Evolutionary conservation across 805 yeast species (phyloP), one percentile per base, ranked within the genome.

Genomic region (Scheffersomyces amazonensis): DNA sequence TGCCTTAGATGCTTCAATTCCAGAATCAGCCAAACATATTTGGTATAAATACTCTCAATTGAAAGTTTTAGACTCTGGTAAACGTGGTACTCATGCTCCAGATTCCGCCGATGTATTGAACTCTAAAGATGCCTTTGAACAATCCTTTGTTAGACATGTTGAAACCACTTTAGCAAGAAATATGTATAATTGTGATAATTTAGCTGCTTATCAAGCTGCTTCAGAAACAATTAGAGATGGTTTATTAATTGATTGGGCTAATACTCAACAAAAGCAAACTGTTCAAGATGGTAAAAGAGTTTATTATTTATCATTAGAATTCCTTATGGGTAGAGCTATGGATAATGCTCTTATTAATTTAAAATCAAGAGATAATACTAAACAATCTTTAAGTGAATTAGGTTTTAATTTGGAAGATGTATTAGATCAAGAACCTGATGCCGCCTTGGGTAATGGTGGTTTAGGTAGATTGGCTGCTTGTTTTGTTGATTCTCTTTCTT

Each of bases 371-470:
- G 80, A 73, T 27, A 63, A 76, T 36, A 78, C 88, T 32, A 50
- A 58, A 12, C 41, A 43, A 23, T 56, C 69, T 11, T 57, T 69
- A 51, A 72, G 71, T 37, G 88, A 87, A 38, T 74, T 90, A 50
- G 97, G 97, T 9, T 89, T 89, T 75, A 80, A 81, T 44, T 66
- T 89, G 47, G 97, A 90, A 64, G 96, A 89, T 52, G 73, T 89
- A 20, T 69, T 90, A 49, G 80, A 81, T 35, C 80, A 85, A 53
- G 97, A 89, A 64, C 93, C 95, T 0, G 97, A 89, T 62, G 96
- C 96, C 9, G 96, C 89, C 18, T 74, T 89, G 39, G 97, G 97
- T 54, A 90, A 90, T 55, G 97, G 97, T 57, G 97, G 97, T 47
- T 70, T 89, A 40, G 97, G 97, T 46, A 79, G 97, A 58, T 72